Percentiles rank a stretch among this genome's conserved stretches.
These are phyloP conservation scores for Leonotis leonurus DNA, from an alignment of 257 asterid species.

Conservation along the genomic window DNA sequence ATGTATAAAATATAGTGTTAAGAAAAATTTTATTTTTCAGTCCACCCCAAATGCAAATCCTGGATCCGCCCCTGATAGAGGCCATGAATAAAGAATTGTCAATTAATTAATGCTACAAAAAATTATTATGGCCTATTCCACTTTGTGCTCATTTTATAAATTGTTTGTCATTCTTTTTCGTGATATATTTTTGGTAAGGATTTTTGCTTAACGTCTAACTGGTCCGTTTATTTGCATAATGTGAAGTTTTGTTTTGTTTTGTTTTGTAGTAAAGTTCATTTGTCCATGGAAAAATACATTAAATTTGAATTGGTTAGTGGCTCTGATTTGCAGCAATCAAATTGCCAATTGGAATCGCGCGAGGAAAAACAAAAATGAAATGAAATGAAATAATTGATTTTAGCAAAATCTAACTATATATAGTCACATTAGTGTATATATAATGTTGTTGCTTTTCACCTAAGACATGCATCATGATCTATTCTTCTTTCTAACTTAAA, in stretches of 20 bases:
- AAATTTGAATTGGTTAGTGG: constrained; percentile 1
- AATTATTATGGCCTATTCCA: constrained; percentile 16
- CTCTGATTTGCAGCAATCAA: constrained; percentile 9
- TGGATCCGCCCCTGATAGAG: no score
- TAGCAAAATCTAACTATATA: no score
- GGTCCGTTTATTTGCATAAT: constrained; percentile 27
- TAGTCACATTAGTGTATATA: no score
- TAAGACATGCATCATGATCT: no score
- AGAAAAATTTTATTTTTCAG: no score
- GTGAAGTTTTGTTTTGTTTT: constrained; percentile 14
- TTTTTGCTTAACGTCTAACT: constrained; percentile 16
- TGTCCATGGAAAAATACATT: constrained; percentile 30
- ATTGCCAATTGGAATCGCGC: constrained; percentile 12
- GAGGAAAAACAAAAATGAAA: background rate
- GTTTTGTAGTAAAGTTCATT: constrained; percentile 12
- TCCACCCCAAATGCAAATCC: no score
- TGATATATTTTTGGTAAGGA: constrained; percentile 28
- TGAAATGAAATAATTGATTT: background rate
- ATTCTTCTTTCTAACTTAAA: no score
- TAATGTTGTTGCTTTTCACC: no score
- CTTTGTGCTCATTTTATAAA: constrained; percentile 15
- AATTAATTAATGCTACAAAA: background rate
- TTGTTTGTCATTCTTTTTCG: constrained; percentile 21
- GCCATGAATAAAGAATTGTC: constrained; percentile 12
- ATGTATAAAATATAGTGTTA: no score